These are phyloP conservation scores for Mycena pura DNA, from an alignment of 768 basidiomycete genomes.

Conservation along the genomic window DNA sequence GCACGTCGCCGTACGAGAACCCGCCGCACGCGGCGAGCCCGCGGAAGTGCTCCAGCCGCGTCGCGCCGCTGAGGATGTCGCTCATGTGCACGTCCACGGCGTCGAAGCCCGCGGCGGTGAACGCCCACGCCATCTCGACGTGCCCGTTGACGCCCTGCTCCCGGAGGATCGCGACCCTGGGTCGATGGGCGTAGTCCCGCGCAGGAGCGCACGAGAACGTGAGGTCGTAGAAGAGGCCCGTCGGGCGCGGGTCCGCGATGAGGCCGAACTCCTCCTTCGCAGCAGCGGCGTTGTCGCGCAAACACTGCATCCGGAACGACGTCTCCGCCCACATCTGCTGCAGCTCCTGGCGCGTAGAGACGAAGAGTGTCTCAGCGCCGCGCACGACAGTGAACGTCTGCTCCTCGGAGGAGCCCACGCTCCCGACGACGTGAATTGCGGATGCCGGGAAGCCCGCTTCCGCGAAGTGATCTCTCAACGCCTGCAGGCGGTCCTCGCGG, in stretches of 20 bases:
- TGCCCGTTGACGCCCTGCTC: constrained; percentile 99
- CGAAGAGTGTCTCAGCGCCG: constrained; percentile 60
- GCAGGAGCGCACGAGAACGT: constrained; percentile 55
- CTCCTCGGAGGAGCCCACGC: constrained; percentile 61
- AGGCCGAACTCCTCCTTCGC: constrained; percentile 85
- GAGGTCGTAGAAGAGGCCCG: constrained; percentile 81
- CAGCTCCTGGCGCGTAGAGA: constrained; percentile 67
- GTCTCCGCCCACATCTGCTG: constrained; percentile 95
- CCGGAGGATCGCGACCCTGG: constrained; percentile 92
- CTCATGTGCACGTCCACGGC: constrained; percentile 99
- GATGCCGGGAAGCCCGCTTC: constrained; percentile 77
- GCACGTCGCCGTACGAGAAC: constrained; percentile 98
- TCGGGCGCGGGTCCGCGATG: constrained; percentile 62
- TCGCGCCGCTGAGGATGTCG: constrained; percentile 80
- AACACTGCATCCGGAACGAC: constrained; percentile 87
- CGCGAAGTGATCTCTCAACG: constrained; percentile 66
- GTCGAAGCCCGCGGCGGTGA: constrained; percentile 92
- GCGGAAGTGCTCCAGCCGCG: constrained; percentile 72
- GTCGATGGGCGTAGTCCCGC: constrained; percentile 57
- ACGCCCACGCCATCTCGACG: constrained; percentile 98
- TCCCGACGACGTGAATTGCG: constrained; percentile 81
- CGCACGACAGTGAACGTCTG: constrained; percentile 70
- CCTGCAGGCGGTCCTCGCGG: constrained; percentile 58
- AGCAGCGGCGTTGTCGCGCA: constrained; percentile 81
- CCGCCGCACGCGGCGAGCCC: constrained; percentile 97